Base-by-base conservation (phyloP, 176 grass and related monocot species). In the Eragrostis nindensis region DNA sequence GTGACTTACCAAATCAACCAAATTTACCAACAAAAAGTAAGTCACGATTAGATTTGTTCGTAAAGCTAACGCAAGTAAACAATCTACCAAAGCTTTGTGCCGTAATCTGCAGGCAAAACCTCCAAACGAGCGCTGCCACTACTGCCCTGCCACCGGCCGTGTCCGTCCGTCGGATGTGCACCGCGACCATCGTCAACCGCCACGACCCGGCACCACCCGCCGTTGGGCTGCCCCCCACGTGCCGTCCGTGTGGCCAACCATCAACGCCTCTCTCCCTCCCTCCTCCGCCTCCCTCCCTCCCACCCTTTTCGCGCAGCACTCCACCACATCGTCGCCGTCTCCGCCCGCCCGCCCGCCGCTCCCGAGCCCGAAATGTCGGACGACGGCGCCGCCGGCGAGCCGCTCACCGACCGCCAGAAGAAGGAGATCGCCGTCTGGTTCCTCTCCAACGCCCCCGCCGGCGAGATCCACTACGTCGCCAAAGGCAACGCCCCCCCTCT, bases 391-490 rank as follows among this genome's bases (percentile, higher is more conserved):
- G 73, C 86, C 68, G 73, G 75, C 47, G 84, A 91, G 74, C 73
- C 85, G 70, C 92, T 93, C 62, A 91, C 68, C 59, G 90, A 93
- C 78, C 47, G 71, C 56, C 87, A 98, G 84, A 99, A 95, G 75
- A 74, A 74, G 75, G 92, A 93, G 80, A 95, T 99, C 82, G 92
- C 96, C 75, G 76, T 87, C 40, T 99, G 92, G 96, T 99, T 99
- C 86, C 96, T 99, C 76, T 78, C 86, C 73, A 99, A 91, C 81
- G 92, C 96, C 13, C 96, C 96, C 18, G 76, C 89, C 87, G 96
- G 96, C 62, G 96, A 99, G 92, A 99, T 99, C 90, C 82, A 88
- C 73, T 99, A 99, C 81, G 88, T 99, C 86, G 96, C 92, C 83
- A 99, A 95, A 90, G 96, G 96, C 90, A 75, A 76, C 29, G 62